phyloP scores from a whole-genome alignment of 768 basidiomycete species.

The Mycena galopus region DNA sequence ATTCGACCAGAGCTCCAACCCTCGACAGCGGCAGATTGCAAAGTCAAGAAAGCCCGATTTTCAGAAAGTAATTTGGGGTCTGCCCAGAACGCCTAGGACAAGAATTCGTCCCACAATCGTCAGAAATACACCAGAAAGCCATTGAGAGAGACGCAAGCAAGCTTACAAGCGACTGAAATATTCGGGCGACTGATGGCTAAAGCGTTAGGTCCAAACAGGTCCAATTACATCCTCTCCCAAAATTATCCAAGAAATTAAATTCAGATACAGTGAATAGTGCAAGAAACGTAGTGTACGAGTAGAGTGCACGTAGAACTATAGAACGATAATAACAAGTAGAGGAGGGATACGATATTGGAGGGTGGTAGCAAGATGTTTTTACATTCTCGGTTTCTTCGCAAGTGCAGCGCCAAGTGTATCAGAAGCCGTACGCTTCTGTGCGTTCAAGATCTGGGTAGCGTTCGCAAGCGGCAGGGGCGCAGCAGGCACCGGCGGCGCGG shows the following conservation, averaged over 20 bases:
- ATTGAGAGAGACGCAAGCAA: neutral
- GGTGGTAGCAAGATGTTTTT: neutral
- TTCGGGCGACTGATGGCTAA: neutral
- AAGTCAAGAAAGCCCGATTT: neutral
- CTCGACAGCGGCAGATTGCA: too few species aligned
- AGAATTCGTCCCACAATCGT: neutral
- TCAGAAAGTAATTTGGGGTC: neutral
- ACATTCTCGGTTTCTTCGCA: conserved; percentile 21
- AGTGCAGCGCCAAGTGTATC: neutral
- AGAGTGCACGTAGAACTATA: neutral
- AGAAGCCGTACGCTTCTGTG: conserved; percentile 13
- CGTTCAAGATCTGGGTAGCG: conserved; percentile 10
- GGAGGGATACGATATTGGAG: too few species aligned
- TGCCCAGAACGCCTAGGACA: neutral
- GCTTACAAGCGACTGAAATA: conserved; percentile 4
- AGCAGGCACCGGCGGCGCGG: neutral
- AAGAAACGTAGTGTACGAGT: neutral
- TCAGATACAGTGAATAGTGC: neutral
- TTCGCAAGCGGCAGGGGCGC: conserved; percentile 15
- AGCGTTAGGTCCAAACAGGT: neutral
- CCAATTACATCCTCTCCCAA: neutral
- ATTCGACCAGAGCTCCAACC: neutral
- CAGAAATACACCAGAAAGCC: neutral
- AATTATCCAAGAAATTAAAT: neutral
- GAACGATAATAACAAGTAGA: too few species aligned